Conservation (phyloP, 2,329 filamentous ascomycete species). For the Neopestalotiopsis sp. region DNA sequence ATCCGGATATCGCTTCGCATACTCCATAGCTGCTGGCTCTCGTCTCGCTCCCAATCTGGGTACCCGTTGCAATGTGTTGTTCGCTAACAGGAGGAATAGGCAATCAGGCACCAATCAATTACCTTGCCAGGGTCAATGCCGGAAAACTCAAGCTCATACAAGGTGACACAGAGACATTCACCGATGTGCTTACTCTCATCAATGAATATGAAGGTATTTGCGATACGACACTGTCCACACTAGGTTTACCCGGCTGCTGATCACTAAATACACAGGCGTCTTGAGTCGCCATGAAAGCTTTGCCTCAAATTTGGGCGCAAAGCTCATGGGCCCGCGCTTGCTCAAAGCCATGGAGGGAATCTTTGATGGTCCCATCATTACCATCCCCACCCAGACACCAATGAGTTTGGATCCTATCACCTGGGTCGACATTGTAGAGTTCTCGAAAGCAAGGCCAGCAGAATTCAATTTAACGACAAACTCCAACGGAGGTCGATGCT, state of each 20-base stretch:
- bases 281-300: slow-evolving; percentile 86
- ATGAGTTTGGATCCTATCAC: slow-evolving; percentile 62
- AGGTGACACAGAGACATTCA: slow-evolving; percentile 70
- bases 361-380: slow-evolving; percentile 79
- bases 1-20: not conserved
- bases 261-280: slow-evolving; percentile 57
- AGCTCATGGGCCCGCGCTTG: slow-evolving; percentile 80
- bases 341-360: slow-evolving; percentile 86
- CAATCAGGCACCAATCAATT: slow-evolving; percentile 54
- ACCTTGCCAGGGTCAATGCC: slow-evolving; percentile 51
- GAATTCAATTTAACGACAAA: slow-evolving; percentile 77
- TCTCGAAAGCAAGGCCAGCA: slow-evolving; percentile 78
- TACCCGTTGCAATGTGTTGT: not conserved
- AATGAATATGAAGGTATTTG: slow-evolving; percentile 74
- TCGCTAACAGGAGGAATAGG: slow-evolving; percentile 35
- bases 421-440: slow-evolving; percentile 87
- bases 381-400: slow-evolving; percentile 59
- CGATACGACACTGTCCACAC: slow-evolving; percentile 6
- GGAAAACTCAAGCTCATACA: slow-evolving; percentile 57
- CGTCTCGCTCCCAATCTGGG: slow-evolving; percentile 17
- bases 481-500: slow-evolving; percentile 72
- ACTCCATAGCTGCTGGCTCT: slow-evolving; percentile 7
- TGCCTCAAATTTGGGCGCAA: slow-evolving; percentile 83
- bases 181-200: slow-evolving; percentile 74
- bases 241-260: slow-evolving; percentile 10